A percentile compares a stretch with the other conserved stretches of the same genome.
phyloP scores from a whole-genome alignment of 345 rosid species.

The Psidium friedrichsthalianum region DNA sequence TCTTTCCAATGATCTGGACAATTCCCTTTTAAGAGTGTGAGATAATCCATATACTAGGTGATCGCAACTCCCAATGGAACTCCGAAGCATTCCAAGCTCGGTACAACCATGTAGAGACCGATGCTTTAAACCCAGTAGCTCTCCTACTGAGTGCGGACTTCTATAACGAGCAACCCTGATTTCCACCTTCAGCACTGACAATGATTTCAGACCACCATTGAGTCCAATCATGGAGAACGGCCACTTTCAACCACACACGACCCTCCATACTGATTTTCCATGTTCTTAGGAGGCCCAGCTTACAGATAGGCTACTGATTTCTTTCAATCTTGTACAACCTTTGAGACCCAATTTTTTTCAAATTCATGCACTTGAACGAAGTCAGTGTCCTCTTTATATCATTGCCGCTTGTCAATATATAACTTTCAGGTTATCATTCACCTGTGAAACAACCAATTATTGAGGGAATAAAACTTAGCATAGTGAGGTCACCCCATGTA shows the following conservation, averaged over 20 bases:
- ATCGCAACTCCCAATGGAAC: background rate
- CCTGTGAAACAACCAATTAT: background rate
- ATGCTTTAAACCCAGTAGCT: rapidly evolving
- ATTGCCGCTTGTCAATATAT: background rate
- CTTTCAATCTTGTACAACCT: background rate
- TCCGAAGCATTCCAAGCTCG: background rate
- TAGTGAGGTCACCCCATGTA: background rate
- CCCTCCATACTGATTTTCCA: background rate
- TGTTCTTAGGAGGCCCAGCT: background rate
- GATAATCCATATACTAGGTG: rapidly evolving
- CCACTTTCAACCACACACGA: background rate
- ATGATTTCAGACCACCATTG: background rate
- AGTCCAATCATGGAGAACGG: background rate
- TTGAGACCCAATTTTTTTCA: background rate
- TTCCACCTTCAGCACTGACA: background rate
- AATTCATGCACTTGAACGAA: background rate
- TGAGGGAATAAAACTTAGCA: background rate
- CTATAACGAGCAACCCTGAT: rapidly evolving
- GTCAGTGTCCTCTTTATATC: background rate
- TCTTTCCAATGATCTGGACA: background rate
- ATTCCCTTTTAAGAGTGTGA: rapidly evolving
- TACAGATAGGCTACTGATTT: background rate
- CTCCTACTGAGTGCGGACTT: background rate
- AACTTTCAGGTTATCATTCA: background rate
- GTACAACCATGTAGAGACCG: rapidly evolving